Conservation (phyloP, 2,329 filamentous ascomycete genomes). For the Acrodontium crateriforme region DNA sequence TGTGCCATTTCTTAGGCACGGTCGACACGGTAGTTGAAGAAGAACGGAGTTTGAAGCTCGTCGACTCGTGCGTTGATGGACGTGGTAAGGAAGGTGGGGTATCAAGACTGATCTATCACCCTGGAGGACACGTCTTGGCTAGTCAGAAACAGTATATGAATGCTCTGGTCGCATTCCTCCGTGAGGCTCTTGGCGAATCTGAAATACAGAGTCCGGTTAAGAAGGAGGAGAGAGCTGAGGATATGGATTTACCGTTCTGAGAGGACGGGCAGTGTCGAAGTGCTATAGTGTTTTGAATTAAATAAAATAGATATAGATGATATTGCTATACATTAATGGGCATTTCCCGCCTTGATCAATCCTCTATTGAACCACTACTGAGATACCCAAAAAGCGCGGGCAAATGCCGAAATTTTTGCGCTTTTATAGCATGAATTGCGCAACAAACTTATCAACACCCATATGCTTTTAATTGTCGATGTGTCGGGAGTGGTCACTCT, state of each 20-base stretch:
- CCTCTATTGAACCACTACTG: too few relatives aligned
- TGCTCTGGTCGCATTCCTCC: conserved; percentile 60
- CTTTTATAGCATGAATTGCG: too few relatives aligned
- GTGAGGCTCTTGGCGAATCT: conserved; percentile 32
- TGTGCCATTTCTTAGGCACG: conserved; percentile 68
- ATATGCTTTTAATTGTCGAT: too few relatives aligned
- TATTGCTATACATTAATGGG: too few relatives aligned
- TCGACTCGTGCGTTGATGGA: conserved; percentile 46
- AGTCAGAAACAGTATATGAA: conserved; percentile 67
- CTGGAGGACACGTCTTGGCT: conserved; percentile 75
- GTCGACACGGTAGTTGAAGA: conserved; percentile 85
- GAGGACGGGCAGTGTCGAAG: too few relatives aligned
- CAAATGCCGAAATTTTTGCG: too few relatives aligned
- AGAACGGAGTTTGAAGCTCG: conserved; percentile 49
- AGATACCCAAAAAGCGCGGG: too few relatives aligned
- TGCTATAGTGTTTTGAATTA: too few relatives aligned
- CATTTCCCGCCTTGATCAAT: too few relatives aligned
- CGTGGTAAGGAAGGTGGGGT: conserved; percentile 27
- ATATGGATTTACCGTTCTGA: conserved; percentile 57
- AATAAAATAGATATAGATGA: too few relatives aligned
- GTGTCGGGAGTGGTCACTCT: too few relatives aligned
- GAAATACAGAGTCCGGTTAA: conserved; percentile 19
- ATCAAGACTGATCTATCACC: conserved; percentile 51
- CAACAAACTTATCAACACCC: too few relatives aligned
- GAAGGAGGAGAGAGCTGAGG: conserved; percentile 45